A percentile compares a stretch with the other conserved stretches of the same genome.
phyloP scores from a whole-genome alignment of 495 filamentous ascomycete genomes.

The Durotheca rogersii region DNA sequence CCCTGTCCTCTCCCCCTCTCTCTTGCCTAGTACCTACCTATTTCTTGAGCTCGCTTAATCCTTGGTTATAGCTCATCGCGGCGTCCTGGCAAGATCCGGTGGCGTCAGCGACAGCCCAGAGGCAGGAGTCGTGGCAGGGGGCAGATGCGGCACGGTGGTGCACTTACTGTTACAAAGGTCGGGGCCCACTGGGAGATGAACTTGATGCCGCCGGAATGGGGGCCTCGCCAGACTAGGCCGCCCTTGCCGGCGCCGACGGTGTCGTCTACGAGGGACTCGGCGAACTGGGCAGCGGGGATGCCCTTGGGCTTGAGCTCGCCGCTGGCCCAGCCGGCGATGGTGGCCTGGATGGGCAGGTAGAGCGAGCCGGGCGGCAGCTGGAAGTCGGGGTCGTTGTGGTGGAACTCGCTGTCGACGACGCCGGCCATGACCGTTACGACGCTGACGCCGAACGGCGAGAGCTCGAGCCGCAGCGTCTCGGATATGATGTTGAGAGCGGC shows the following conservation, averaged over 20 bases:
- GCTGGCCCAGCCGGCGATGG: slow-evolving; percentile 28
- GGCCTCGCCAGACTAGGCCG: slow-evolving; percentile 2
- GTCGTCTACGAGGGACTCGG: neutral
- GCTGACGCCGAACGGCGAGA: slow-evolving; percentile 52
- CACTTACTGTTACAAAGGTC: too few relatives aligned
- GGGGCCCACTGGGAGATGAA: neutral
- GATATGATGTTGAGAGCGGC: slow-evolving; percentile 49
- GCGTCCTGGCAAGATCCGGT: neutral
- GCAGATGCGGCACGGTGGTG: too few relatives aligned
- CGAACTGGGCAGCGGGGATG: neutral
- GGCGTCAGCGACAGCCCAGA: too few relatives aligned
- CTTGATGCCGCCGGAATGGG: slow-evolving; percentile 1
- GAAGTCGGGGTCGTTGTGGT: slow-evolving; percentile 20
- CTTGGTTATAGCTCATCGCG: neutral
- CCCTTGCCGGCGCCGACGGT: neutral
- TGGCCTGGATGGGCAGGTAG: slow-evolving; percentile 26
- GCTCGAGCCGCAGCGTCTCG: slow-evolving; percentile 52
- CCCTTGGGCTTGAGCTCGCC: slow-evolving; percentile 1
- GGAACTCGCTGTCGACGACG: slow-evolving; percentile 21
- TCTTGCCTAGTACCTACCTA: too few relatives aligned
- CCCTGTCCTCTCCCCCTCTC: too few relatives aligned
- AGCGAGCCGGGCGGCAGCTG: slow-evolving; percentile 26
- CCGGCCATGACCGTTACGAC: slow-evolving; percentile 39
- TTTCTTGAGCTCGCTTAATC: neutral
- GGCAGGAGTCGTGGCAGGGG: too few relatives aligned